These are phyloP conservation scores for Curvularia hawaiiensis DNA, from an alignment of 2,329 filamentous ascomycete genomes.

Conservation along the genomic window DNA sequence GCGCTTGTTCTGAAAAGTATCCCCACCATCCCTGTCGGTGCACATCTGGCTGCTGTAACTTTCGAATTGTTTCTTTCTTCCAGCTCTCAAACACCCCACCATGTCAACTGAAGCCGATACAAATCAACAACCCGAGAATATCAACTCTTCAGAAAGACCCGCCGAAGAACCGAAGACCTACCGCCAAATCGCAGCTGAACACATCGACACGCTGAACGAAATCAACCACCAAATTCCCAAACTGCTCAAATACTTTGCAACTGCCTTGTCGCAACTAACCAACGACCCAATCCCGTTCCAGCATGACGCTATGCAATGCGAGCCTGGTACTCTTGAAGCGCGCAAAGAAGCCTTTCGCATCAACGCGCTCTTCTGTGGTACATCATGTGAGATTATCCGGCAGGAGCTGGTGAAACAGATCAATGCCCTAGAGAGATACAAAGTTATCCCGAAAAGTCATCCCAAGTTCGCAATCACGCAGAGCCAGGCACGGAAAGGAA, in stretches of 20 bases:
- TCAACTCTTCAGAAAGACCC: neutral
- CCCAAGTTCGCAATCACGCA: constrained; percentile 21
- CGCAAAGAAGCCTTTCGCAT: constrained; percentile 45
- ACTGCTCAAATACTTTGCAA: constrained; percentile 78
- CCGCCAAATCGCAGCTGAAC: constrained; percentile 37
- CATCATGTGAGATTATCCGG: constrained; percentile 63
- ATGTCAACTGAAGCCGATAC: constrained; percentile 22
- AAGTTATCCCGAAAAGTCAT: constrained; percentile 40
- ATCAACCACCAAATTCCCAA: constrained; percentile 37
- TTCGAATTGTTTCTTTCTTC: neutral
- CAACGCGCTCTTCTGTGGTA: constrained; percentile 73
- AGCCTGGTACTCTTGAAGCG: constrained; percentile 48
- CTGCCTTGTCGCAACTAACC: constrained; percentile 69
- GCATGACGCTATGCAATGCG: constrained; percentile 41
- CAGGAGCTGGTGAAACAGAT: constrained; percentile 37
- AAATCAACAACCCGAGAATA: constrained; percentile 4
- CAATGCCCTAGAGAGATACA: constrained; percentile 36
- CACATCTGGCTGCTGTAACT: neutral
- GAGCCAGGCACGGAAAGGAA: constrained; percentile 10
- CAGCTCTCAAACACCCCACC: constrained; percentile 5
- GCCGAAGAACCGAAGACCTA: constrained; percentile 31
- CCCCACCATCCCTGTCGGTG: too few species aligned
- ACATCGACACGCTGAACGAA: constrained; percentile 40
- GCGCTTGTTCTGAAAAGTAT: neutral
- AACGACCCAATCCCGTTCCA: constrained; percentile 55